phyloP scores from a whole-genome alignment of 495 filamentous ascomycete species.

The Tuber calosporum region DNA sequence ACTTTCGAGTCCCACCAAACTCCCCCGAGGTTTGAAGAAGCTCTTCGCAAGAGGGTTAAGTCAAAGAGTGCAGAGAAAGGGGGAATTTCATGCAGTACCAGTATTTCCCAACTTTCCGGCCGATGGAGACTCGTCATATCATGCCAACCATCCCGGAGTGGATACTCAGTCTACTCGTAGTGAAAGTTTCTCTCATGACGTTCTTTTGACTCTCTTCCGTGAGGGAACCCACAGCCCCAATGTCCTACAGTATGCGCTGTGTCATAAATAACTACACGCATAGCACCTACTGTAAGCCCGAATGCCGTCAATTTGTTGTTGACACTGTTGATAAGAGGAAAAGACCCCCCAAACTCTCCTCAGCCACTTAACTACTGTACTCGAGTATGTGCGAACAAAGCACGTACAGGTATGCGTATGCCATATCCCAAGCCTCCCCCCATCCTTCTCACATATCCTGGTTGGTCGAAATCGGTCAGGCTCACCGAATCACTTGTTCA shows the following conservation, averaged over 20 bases:
- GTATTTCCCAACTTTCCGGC: background rate
- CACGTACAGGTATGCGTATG: background rate
- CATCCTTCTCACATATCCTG: background rate
- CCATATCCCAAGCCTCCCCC: background rate
- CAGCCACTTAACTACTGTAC: background rate
- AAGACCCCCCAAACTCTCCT: background rate
- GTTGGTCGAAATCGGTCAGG: background rate
- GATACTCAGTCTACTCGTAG: background rate
- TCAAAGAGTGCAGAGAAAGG: background rate
- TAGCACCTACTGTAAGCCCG: background rate
- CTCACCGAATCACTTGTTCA: background rate
- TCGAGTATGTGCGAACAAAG: background rate
- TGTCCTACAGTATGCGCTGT: background rate
- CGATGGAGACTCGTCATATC: background rate
- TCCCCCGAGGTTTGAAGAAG: background rate
- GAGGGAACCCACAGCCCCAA: background rate
- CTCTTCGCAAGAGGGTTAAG: background rate
- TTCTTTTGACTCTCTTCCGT: background rate
- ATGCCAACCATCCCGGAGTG: background rate
- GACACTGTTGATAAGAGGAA: background rate
- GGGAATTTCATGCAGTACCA: background rate
- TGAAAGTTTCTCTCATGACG: background rate
- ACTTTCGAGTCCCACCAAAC: background rate
- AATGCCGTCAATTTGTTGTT: background rate
- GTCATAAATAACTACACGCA: background rate